Evolutionary conservation across 2,329 filamentous ascomycete genomes (phyloP).

Genomic region (Volutella citrinella): DNA sequence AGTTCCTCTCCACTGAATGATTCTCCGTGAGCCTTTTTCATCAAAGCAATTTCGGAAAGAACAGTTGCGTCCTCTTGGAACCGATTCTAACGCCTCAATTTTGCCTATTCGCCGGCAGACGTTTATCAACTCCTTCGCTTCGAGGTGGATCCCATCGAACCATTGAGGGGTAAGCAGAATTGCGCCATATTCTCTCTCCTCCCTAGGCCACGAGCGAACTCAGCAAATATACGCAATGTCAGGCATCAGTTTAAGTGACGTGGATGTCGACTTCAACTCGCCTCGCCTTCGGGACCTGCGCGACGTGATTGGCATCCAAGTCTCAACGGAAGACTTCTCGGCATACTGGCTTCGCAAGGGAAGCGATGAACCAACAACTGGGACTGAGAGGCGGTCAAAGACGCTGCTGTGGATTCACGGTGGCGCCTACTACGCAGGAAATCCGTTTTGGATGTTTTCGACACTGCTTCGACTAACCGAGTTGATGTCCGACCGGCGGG

Average conservation of each 20-base stretch:
- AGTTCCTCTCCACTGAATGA: too few species aligned
- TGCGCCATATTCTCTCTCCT: too few species aligned
- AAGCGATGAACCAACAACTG: conserved; percentile 1
- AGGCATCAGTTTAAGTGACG: background rate
- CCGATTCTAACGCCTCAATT: too few species aligned
- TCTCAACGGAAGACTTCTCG: background rate
- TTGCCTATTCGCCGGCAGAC: too few species aligned
- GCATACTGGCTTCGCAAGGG: background rate
- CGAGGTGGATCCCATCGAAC: too few species aligned
- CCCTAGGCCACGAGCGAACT: too few species aligned
- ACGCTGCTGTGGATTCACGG: conserved; percentile 6
- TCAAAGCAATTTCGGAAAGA: too few species aligned
- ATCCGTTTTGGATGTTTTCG: conserved; percentile 7
- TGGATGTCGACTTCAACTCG: background rate
- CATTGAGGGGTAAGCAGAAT: too few species aligned
- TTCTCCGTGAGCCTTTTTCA: too few species aligned
- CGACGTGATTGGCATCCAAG: background rate
- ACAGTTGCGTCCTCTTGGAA: too few species aligned
- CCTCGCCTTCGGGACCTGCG: background rate
- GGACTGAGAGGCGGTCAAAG: conserved; percentile 1
- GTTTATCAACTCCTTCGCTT: too few species aligned
- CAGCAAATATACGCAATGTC: background rate
- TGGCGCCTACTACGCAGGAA: conserved; percentile 3
- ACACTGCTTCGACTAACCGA: conserved; percentile 5
- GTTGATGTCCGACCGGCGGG: conserved; percentile 1